Base-by-base conservation (phyloP, 2,329 filamentous ascomycete genomes). In the Neocucurbitaria cava region DNA sequence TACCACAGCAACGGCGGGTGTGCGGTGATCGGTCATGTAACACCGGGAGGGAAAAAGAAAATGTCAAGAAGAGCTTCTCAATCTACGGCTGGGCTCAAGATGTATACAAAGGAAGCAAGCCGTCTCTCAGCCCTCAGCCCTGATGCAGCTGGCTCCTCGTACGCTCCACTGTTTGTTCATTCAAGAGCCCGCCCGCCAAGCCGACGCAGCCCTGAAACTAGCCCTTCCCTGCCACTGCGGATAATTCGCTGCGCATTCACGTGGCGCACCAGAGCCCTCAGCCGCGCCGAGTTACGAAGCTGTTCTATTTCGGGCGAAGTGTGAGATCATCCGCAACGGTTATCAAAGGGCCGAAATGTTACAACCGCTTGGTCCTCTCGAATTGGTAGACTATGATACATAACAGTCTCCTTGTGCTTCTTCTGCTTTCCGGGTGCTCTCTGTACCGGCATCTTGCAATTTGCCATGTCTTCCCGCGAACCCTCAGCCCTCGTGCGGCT, bases 1-100 rank as follows among this genome's bases (percentile, higher is more conserved):
- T 71, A 68, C 68, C 57, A 56, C 59, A 65, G 68, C 68, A 71
- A 73, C 69, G 57, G 55, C 50, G 44, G 68, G 59, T 54, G 52
- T 48, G 42, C 53, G 44, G 35, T 47, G 49, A 47, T 30, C 39
- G 40, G 41, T 54, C 52, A 55, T 53, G 54, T 43, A 56, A 49
- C 39, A 17, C 49, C 26, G 51, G 24, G 13, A 35, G 31, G 15
- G 15, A 17, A 15, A 11, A 31, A 11, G 30, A 20, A 33, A 10
- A 33, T 8, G 6, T 26, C 28, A 1, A 33, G 18, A 23, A 45
- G 30, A 35, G 24, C 6, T 24, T 41, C 23, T 41, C 13, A n/a
- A 13, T 35, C 8, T 42, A 54, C 55, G 49, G 52, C 50, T 46
- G 55, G 52, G 21, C 26, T 28, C 23, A 20, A 20, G 21, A 8